A percentile compares a stretch with the other conserved stretches of the same genome.
Conservation (phyloP, 106 monocot genomes). For the Narthecium ossifragum region DNA sequence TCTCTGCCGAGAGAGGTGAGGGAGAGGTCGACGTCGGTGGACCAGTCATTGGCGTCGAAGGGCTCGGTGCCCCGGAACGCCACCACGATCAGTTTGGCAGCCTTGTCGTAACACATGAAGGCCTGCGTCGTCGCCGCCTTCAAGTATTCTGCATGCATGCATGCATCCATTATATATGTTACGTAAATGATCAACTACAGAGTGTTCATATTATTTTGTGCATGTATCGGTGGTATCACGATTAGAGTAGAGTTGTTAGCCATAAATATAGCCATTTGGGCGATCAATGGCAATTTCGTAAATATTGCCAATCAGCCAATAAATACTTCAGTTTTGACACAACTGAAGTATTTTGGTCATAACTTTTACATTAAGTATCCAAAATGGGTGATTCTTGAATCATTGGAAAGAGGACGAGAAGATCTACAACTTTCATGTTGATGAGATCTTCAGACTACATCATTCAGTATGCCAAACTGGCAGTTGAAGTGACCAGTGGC, state of each 20-base stretch:
- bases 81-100: slow-evolving; percentile 31
- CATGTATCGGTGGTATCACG: not conserved
- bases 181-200: not conserved
- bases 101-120: slow-evolving; percentile 41
- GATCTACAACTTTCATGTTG: too few species aligned
- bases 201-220: not conserved
- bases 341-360: too few species aligned
- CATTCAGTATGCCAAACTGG: too few species aligned
- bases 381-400: too few species aligned
- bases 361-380: too few species aligned
- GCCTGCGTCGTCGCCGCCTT: slow-evolving; percentile 34
- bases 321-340: too few species aligned
- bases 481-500: too few species aligned
- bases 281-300: too few species aligned
- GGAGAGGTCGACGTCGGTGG: slow-evolving; percentile 53
- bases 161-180: not conserved
- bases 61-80: slow-evolving; percentile 56
- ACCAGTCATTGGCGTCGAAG: slow-evolving; percentile 49
- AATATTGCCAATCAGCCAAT: too few species aligned
- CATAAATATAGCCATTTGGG: too few species aligned
- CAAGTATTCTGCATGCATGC: slow-evolving; percentile 21
- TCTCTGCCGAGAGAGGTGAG: slow-evolving; percentile 22
- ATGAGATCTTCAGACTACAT: too few species aligned
- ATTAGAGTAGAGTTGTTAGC: not conserved
- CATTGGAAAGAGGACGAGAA: too few species aligned